Evolutionary conservation across 2,329 filamentous ascomycete genomes (phyloP).

Genomic region (Furcasterigmium furcatum): DNA sequence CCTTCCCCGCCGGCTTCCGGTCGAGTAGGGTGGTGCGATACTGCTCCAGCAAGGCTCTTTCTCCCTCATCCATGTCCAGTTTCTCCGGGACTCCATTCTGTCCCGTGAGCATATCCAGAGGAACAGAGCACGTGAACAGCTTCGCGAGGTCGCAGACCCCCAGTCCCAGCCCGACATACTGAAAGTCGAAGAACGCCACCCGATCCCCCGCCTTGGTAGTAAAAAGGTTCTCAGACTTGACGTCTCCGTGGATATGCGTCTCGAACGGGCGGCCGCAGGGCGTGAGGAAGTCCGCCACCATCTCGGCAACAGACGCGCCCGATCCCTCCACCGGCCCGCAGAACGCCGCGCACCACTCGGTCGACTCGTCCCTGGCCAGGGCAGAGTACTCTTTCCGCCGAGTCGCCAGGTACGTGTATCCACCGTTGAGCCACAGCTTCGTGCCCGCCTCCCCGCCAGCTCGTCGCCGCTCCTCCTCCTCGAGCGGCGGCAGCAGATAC

Average conservation of each 20-base stretch:
- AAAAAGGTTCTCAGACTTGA: constrained; percentile 68
- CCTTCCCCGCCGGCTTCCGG: constrained; percentile 13
- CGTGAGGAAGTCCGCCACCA: constrained; percentile 47
- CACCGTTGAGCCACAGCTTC: constrained; percentile 60
- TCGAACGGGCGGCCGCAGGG: constrained; percentile 41
- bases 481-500: constrained; percentile 51
- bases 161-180: constrained; percentile 62
- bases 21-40: constrained; percentile 41
- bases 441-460: constrained; percentile 9
- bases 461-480: constrained; percentile 39
- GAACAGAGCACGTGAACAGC: constrained; percentile 64
- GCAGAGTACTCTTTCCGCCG: constrained; percentile 51
- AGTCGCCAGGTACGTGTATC: constrained; percentile 67
- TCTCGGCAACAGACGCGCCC: constrained; percentile 41
- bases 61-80: constrained; percentile 47
- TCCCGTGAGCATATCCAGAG: constrained; percentile 45
- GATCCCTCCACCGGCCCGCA: constrained; percentile 28
- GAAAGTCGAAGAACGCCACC: constrained; percentile 67
- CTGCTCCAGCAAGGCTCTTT: constrained; percentile 44
- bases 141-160: constrained; percentile 67
- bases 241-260: constrained; percentile 64
- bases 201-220: constrained; percentile 42
- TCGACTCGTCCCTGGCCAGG: constrained; percentile 40
- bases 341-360: constrained; percentile 53
- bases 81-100: constrained; percentile 23